Base-by-base conservation (phyloP, 1,139 yeast genomes). In the Magnusiomyces starmeri region DNA sequence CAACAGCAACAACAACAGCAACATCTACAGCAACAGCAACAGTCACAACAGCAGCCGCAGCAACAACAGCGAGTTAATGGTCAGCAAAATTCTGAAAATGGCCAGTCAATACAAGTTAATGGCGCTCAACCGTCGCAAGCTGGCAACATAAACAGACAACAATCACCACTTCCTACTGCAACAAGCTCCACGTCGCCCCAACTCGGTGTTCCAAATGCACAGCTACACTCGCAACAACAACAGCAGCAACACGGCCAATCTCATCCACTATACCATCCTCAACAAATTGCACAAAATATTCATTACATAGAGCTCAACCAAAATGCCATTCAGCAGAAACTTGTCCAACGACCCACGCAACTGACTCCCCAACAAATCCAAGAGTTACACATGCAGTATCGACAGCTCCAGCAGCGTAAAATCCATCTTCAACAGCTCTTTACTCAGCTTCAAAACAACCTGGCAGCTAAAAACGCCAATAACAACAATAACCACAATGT, bases 251-350 rank as follows among this genome's bases (percentile, higher is more conserved):
- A 27, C 8, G 10, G 12, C 8, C 32, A 27, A 27, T 8, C 32
- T 27, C 32, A 27, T 9, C 32, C 12, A 27, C 10, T 12, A 12
- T 12, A 27, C 8, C 32, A 27, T 9, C 10, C 32, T 27, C 32
- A 27, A 27, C 32, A n/a, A n/a, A n/a, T 27, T 9, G 32, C 32
- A 12, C 32, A 27, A 27, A 8, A 27, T 12, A 27, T 9, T 8
- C 32, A 12, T 12, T 9, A 27, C 32, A 27, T n/a, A 27, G 32
- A 9, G 32, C 32, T 9, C 10, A 9, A 9, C 32, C 32, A 27
- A 27, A 8, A 27, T 51, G 54, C 57, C 8, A 57, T 46, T 20
- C 62, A 56, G 39, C 57, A 59, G 22, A 60, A 48, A 18, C 51
- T 44, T n/a, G n/a, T n/a, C 37, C 48, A 49, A 10, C 45, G 22